Evolutionary conservation across 257 asterid species (phyloP), one percentile per base, ranked within the genome.

Genomic region (Jacaranda mimosifolia): DNA sequence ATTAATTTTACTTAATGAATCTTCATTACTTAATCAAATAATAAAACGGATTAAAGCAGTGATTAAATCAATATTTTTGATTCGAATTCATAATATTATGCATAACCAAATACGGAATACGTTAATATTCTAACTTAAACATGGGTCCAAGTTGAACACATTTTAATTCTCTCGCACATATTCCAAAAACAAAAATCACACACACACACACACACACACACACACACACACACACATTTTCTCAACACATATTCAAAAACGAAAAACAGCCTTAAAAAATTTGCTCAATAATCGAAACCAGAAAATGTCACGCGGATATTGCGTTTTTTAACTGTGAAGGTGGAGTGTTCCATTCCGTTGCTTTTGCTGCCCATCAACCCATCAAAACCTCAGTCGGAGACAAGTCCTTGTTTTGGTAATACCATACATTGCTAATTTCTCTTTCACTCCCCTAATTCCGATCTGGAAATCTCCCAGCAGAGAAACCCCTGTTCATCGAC

Each of bases 321-420:
- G 1, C 2, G 32, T 2, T 26, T 26, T 26, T 26, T 26, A 63
- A 10, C 68, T 32, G n/a, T 46, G 71, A 77, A 69, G 77, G 45
- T 77, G 81, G 72, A 76, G 81, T 77, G 70, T 69, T 45, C 65
- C n/a, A 13, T 46, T 69, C 72, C 62, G 58, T 45, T 38, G 64
- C 68, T 76, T 26, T 26, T 26, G 32, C 32, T 26, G 32, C 32
- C 32, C 32, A 26, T 59, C 32, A 36, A 49, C 70, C 60, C 68
- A 68, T 70, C 70, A 60, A 26, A 17, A 69, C 65, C 72, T 53
- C 58, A 74, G 72, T 74, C 76, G 49, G 71, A 75, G 68, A 26
- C 43, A 51, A 39, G 80, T 80, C 81, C 60, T 75, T 52, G 36
- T 64, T 79, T 72, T 12, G 68, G 48, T 49, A 38, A 49, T 59